Percentiles rank a stretch among this genome's conserved stretches.
phyloP scores from a whole-genome alignment of 1,139 yeast species.

The Nakaseomyces kungkrabaensis region DNA sequence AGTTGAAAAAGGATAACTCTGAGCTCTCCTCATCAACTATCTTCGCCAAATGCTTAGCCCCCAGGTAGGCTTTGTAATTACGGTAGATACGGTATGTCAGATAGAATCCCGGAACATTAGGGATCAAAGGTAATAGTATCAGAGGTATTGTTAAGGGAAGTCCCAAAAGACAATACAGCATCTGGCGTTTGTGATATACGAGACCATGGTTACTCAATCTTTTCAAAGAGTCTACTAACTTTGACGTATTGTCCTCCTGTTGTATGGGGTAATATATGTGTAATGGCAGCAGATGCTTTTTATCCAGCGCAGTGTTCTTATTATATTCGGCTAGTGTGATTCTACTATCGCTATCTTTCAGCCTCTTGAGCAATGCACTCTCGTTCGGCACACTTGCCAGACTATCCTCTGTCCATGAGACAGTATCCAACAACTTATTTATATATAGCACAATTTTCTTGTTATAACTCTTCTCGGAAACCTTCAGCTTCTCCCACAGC shows the following conservation, averaged over 20 bases:
- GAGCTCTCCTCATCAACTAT: not conserved
- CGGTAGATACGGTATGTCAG: constrained; percentile 75
- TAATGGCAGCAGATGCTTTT: constrained; percentile 17
- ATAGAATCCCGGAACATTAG: constrained; percentile 93
- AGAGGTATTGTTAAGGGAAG: constrained; percentile 76
- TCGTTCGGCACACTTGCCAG: constrained; percentile 42
- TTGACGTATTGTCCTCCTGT: constrained; percentile 17
- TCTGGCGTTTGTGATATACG: constrained; percentile 35
- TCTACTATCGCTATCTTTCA: constrained; percentile 12
- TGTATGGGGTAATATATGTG: constrained; percentile 23
- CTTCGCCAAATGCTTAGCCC: constrained; percentile 51
- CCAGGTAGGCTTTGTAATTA: constrained; percentile 68
- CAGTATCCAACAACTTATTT: constrained; percentile 34
- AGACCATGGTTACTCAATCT: constrained; percentile 32
- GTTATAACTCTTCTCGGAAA: constrained; percentile 36
- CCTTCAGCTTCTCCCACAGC: constrained; percentile 37
- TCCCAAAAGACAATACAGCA: constrained; percentile 44
- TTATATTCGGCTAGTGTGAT: constrained; percentile 8
- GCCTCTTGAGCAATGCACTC: constrained; percentile 21
- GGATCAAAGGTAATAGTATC: constrained; percentile 74
- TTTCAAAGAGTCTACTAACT: constrained; percentile 16
- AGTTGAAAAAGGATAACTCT: not conserved
- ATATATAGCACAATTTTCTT: constrained; percentile 35
- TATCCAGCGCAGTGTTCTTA: constrained; percentile 7
- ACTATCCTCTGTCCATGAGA: constrained; percentile 46